Evolutionary conservation across 2,329 filamentous ascomycete species (phyloP).

Genomic region (Mycosphaerella sp.): DNA sequence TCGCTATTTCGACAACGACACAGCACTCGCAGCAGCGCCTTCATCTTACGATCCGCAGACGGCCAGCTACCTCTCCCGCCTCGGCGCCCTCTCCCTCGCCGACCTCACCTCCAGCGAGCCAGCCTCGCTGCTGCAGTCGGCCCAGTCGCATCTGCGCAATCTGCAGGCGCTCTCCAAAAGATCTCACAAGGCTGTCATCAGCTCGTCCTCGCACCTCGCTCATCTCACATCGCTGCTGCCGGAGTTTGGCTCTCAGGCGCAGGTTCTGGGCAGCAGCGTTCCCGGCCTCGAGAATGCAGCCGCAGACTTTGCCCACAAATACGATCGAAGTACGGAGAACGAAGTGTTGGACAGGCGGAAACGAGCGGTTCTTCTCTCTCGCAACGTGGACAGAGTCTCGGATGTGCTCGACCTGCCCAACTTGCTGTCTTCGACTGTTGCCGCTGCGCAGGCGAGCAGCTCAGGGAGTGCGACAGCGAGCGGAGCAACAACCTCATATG

Average conservation of each 20-base stretch:
- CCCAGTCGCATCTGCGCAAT: slow-evolving; percentile 73
- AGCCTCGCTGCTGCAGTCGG: slow-evolving; percentile 69
- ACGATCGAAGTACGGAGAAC: slow-evolving; percentile 62
- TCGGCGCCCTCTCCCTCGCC: slow-evolving; percentile 69
- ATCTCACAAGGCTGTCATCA: slow-evolving; percentile 77
- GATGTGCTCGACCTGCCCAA: slow-evolving; percentile 88
- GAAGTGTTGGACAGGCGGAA: slow-evolving; percentile 64
- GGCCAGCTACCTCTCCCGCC: slow-evolving; percentile 65
- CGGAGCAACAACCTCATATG: slow-evolving; percentile 57
- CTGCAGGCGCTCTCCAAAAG: slow-evolving; percentile 84
- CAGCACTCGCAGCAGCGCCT: slow-evolving; percentile 32
- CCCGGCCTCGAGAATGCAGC: slow-evolving; percentile 74
- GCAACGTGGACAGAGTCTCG: slow-evolving; percentile 82
- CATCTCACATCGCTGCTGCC: slow-evolving; percentile 68
- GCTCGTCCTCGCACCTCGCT: slow-evolving; percentile 71
- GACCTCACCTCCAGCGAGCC: slow-evolving; percentile 69
- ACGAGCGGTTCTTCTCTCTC: slow-evolving; percentile 70
- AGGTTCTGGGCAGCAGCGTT: slow-evolving; percentile 62
- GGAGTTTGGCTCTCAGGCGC: slow-evolving; percentile 57
- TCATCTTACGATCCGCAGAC: slow-evolving; percentile 48
- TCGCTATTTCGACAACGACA: slow-evolving; percentile 50
- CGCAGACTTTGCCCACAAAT: slow-evolving; percentile 73
- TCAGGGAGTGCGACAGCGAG: slow-evolving; percentile 45
- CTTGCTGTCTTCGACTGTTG: slow-evolving; percentile 72
- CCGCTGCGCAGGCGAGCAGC: slow-evolving; percentile 39